Evolutionary conservation across 2,329 filamentous ascomycete species (phyloP).

Genomic region (Leptographium wingfieldii): DNA sequence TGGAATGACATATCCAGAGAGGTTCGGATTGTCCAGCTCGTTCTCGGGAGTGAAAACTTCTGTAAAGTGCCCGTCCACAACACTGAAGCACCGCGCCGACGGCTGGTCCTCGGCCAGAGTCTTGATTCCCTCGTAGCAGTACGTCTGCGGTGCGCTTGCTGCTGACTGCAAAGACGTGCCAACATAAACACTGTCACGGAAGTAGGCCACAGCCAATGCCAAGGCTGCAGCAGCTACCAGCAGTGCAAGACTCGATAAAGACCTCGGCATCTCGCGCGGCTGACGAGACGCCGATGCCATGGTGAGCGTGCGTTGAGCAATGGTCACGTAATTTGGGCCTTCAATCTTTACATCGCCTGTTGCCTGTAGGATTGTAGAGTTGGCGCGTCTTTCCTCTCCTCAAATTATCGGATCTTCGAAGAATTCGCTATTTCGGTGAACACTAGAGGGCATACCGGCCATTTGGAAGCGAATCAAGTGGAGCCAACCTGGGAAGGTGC

Average conservation of each 20-base stretch:
- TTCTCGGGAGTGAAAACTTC: conserved; percentile 29
- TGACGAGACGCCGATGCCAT: neutral
- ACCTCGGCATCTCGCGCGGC: neutral
- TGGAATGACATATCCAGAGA: conserved; percentile 44
- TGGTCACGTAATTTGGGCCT: neutral
- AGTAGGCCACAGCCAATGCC: neutral
- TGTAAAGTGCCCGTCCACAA: conserved; percentile 37
- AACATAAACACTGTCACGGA: neutral
- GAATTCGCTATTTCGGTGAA: too few species aligned
- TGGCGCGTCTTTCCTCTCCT: too few species aligned
- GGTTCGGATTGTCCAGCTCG: conserved; percentile 16
- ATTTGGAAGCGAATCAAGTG: too few species aligned
- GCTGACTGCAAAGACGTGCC: neutral
- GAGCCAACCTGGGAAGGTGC: too few species aligned
- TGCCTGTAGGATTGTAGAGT: too few species aligned
- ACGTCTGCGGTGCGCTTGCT: conserved; percentile 14
- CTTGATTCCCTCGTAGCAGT: conserved; percentile 31
- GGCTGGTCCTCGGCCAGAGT: conserved; percentile 26
- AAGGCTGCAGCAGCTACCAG: neutral
- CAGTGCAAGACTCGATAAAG: neutral
- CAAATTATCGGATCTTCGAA: too few species aligned
- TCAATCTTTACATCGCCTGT: neutral
- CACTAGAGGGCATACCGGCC: too few species aligned
- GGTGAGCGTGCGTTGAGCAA: neutral
- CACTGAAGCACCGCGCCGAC: conserved; percentile 41